Evolutionary conservation across 73 alveolate species (phyloP).

Genomic region (Paramecium caudatum): DNA sequence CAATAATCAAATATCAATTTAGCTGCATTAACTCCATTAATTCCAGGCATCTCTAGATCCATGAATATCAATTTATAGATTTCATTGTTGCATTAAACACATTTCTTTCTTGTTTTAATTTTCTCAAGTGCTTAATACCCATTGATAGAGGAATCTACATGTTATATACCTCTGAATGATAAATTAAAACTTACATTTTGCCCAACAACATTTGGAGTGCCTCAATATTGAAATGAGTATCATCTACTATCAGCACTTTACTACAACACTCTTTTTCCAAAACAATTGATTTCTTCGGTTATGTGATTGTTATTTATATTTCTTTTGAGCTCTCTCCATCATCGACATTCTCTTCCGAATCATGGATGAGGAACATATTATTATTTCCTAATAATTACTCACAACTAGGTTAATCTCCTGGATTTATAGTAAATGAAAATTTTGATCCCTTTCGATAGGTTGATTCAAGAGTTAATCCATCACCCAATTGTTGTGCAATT

Average conservation of each 20-base stretch:
- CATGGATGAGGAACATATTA: too few species aligned
- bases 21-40: conserved; percentile 33
- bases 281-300: conserved; percentile 14
- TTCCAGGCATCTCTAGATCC: conserved; percentile 67
- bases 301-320: neutral
- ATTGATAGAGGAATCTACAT: neutral
- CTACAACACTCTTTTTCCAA: neutral
- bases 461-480: conserved; percentile 1
- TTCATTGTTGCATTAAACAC: neutral
- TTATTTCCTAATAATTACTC: too few species aligned
- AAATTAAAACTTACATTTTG: neutral
- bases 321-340: conserved; percentile 37
- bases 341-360: too few species aligned
- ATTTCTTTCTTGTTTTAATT: neutral
- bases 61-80: conserved; percentile 37
- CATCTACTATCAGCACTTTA: neutral
- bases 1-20: neutral
- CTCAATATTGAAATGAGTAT: conserved; percentile 28
- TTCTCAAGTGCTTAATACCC: conserved; percentile 58
- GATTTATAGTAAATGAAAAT: neutral
- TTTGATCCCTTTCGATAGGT: conserved; percentile 24
- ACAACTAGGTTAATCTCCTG: neutral
- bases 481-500: conserved; percentile 14
- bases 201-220: neutral
- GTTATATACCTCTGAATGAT: neutral